Conservation (phyloP, 805 yeast genomes). For the Candida boleticola region DNA sequence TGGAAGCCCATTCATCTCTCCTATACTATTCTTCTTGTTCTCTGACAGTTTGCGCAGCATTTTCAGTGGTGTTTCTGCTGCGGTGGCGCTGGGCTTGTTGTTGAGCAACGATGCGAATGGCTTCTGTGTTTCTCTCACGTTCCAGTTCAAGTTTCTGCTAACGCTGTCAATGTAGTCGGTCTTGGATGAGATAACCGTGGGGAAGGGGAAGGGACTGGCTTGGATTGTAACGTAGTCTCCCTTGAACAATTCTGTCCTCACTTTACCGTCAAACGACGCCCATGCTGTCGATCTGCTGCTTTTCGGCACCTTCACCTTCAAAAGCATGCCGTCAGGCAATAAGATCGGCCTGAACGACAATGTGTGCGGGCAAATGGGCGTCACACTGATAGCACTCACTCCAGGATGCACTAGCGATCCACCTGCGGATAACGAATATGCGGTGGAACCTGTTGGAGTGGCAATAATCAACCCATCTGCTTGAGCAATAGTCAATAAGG, state of each 20-base stretch:
- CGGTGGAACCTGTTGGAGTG: constrained; percentile 96
- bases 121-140: constrained; percentile 83
- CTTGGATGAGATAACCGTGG: constrained; percentile 75
- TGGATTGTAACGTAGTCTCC: constrained; percentile 85
- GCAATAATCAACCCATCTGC: constrained; percentile 93
- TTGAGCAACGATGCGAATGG: constrained; percentile 62
- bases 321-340: constrained; percentile 87
- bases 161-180: constrained; percentile 83
- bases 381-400: constrained; percentile 86
- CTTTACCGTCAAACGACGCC: constrained; percentile 95
- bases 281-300: constrained; percentile 88
- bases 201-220: constrained; percentile 91
- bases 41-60: no score
- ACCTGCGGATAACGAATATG: constrained; percentile 92
- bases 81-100: no score
- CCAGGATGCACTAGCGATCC: constrained; percentile 94
- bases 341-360: constrained; percentile 89
- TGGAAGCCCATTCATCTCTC: constrained; percentile 8
- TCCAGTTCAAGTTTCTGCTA: constrained; percentile 89
- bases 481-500: constrained; percentile 82
- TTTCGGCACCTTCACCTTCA: constrained; percentile 76
- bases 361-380: constrained; percentile 97
- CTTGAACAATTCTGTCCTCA: constrained; percentile 71
- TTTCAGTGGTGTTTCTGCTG: no score
- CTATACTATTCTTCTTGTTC: no score